Base-by-base conservation (phyloP, 1,284 basidiomycete species). In the Anthracocystis setariae region DNA sequence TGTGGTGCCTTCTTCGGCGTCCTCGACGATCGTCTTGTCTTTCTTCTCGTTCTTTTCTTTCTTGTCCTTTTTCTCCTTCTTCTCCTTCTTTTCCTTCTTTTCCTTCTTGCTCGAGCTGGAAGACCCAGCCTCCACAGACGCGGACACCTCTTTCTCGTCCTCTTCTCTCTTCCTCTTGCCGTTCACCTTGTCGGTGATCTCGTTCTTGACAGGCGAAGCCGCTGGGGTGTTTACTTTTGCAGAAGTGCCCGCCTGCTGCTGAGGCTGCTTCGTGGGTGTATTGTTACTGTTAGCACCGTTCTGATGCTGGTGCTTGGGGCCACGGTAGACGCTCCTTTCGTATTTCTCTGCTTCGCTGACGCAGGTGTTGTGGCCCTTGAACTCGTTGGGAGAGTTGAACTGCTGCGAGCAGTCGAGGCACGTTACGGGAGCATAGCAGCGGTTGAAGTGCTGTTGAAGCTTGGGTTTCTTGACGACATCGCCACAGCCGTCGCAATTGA, bases 391-490 rank as follows among this genome's bases (percentile, higher is more conserved):
- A 2, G 46, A 54, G 43, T 69, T 62, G 64, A 83, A 83, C 29
- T 79, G 78, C 42, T 46, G 38, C 49, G 77, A 79, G 66, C 82
- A 83, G 56, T 83, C 82, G 3, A 83, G 51, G 40, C 82, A 83
- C 10, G 81, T 81, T 23, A 83, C 65, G 21, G 80, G 67, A 13
- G 80, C 62, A 21, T 61, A 72, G 55, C 82, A 83, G 21, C 79
- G 72, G 38, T 75, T 54, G 68, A 63, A 80, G 59, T 82, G 81
- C 59, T 79, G 74, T 10, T 67, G 71, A 12, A 82, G 77, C 52
- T 82, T 82, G 5, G 81, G 81, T 61, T 82, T 82, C 64, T 82
- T 82, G 61, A 82, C 77, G 1, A 79, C 76, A 35, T 82, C 81
- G 48, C 74, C 76, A 53, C 81, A 82, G 35, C 71, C 73, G 38